Evolutionary conservation across 192 early-diverging fungal species (phyloP), one percentile per base, ranked within the genome.

Genomic region (Backusella parvicylindrica): DNA sequence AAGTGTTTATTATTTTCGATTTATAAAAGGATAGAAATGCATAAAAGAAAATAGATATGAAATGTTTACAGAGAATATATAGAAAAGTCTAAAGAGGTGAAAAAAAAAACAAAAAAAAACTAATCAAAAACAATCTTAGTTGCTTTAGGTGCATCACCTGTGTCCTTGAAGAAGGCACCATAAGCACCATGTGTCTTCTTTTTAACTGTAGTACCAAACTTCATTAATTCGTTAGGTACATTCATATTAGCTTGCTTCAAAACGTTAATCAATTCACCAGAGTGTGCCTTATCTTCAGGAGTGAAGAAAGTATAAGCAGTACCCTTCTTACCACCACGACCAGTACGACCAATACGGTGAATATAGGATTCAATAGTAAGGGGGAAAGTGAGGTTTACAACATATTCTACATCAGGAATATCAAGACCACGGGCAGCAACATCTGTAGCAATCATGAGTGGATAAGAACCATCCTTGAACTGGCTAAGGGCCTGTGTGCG

Each of bases 381-480:
- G n/a, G 97, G 97, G 89, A 96, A 98, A 23, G 95, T 96, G 65
- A 93, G 89, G 83, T 99, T 99, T 79, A 99, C 94, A 23, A 99
- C 98, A 79, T 94, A 94, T 71, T 96, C 95, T 43, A 99, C 95
- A 72, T 96, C 91, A 9, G 96, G 94, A 74, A 93, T 92, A 77
- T 93, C 93, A 26, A 97, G 84, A 50, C 96, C 96, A 80, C 96
- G 91, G 40, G 92, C 93, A 72, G 94, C 95, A 47, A 97, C 95
- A 83, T 97, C 96, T 3, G 97, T 99, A 3, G 97, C 96, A 70
- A 99, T 87, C 87, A 98, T 84, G 38, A 99, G 83, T 13, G 96
- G 95, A 23, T 86, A 86, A 28, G 82, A 85, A 47, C 96, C 96
- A 75, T 85, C 86, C 80, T 92, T 93, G 86, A 99, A 99, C 0